Evolutionary conservation across 352 stramenopile species (phyloP), one percentile per base, ranked within the genome.

Genomic region (Globisporangium parvum): DNA sequence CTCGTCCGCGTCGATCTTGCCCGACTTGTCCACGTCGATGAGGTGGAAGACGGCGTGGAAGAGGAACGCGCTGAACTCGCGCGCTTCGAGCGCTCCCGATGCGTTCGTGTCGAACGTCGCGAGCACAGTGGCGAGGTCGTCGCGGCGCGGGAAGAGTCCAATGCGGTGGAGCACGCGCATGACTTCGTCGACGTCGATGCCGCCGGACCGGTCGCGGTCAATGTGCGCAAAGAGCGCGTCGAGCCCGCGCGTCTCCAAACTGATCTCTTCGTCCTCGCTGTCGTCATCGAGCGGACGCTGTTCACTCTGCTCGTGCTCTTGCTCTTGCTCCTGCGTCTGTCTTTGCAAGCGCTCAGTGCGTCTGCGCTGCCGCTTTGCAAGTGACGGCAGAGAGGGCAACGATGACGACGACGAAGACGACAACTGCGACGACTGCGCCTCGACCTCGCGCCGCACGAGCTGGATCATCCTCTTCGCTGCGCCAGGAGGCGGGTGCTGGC

Each of bases 1-100:
- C 52, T 92, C 84, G 23, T 82, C 67, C 0, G 75, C 80, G 48
- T 92, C 81, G 33, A 93, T 91, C 53, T 87, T 90, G 1, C 84
- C 84, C 0, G 79, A 92, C 10, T 59, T 35, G 41, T 93, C 79
- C 37, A 67, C 62, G 50, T 94, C 84, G n/a, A 91, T 86, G 44
- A 90, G 57, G 45, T 84, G 69, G 48, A 92, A 92, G 0, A 90
- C 68, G 3, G 80, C 77, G 31, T 88, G 68, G 55, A 91, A 91
- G 59, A 91, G 75, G 41, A 88, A 86, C 0, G 67, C 63, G 45
- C 66, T 77, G 50, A 92, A 90, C 39, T 91, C 81, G 42, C 74
- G 66, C 45, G 65, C 60, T 24, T 87, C 72, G 8, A 87, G 58
- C 31, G 65, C 72, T 1, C 74, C 76, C 0, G 70, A 85, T 20